These are phyloP conservation scores for Dioscorea zingiberensis DNA, from an alignment of 106 monocot genomes.

Conservation along the genomic window DNA sequence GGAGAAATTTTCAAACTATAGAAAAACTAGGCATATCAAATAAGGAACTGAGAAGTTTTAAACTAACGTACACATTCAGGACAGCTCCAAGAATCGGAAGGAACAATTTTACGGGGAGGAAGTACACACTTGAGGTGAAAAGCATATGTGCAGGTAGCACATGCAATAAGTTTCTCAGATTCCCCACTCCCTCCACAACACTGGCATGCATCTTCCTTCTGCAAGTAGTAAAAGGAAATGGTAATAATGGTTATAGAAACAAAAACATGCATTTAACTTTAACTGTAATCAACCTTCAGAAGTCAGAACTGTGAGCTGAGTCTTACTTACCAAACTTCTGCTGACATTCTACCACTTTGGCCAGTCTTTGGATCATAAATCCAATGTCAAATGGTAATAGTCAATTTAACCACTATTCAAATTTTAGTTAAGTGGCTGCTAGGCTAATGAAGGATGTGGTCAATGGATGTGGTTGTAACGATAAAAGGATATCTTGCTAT, in stretches of 20 bases:
- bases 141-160: slow-evolving; percentile 79
- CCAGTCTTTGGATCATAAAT: not conserved
- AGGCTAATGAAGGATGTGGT: too few relatives aligned
- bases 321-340: not conserved
- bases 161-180: slow-evolving; percentile 36
- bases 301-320: not conserved
- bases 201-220: slow-evolving; percentile 84
- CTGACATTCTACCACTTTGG: not conserved
- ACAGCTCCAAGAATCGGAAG: slow-evolving; percentile 71
- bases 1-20: not conserved
- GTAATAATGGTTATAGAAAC: not conserved
- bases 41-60: not conserved
- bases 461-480: too few relatives aligned
- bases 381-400: not conserved
- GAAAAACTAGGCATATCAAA: not conserved
- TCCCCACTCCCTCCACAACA: slow-evolving; percentile 59
- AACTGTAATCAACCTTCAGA: not conserved
- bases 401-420: not conserved
- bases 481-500: too few relatives aligned
- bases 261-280: not conserved
- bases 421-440: too few relatives aligned
- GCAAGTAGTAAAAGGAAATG: slow-evolving; percentile 3
- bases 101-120: slow-evolving; percentile 38
- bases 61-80: slow-evolving; percentile 82
- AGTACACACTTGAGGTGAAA: slow-evolving; percentile 78